Evolutionary conservation across 1,139 yeast genomes (phyloP).

Genomic region (Sugiyamaella japonica): DNA sequence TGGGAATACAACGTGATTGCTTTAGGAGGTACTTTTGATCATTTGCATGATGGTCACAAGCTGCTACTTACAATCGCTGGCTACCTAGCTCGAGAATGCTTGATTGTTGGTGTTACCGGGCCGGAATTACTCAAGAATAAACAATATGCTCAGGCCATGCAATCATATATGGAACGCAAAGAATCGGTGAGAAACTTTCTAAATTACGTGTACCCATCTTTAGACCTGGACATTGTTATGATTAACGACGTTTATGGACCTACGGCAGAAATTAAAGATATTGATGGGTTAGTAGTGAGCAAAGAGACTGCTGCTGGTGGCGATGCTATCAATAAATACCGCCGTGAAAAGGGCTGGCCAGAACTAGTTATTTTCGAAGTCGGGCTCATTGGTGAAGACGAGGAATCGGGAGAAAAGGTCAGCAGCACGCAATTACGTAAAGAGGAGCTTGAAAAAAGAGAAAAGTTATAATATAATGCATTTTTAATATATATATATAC

Average conservation of each 20-base stretch:
- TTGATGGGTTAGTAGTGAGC: conserved; percentile 79
- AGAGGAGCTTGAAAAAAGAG: conserved; percentile 31
- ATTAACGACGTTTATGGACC: conserved; percentile 93
- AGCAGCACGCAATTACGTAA: conserved; percentile 70
- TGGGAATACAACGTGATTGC: conserved; percentile 34
- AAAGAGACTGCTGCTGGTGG: conserved; percentile 81
- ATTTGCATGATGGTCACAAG: conserved; percentile 93
- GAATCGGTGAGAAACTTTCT: conserved; percentile 52
- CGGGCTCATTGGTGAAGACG: conserved; percentile 60
- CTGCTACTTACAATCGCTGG: conserved; percentile 73
- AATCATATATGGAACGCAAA: conserved; percentile 57
- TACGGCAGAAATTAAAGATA: conserved; percentile 72
- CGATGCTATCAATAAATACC: conserved; percentile 60
- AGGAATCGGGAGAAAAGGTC: conserved; percentile 63
- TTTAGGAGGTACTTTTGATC: conserved; percentile 97
- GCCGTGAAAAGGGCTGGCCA: conserved; percentile 58
- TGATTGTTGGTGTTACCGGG: conserved; percentile 86
- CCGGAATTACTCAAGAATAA: conserved; percentile 72
- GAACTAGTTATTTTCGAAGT: conserved; percentile 59
- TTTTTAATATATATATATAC: background rate
- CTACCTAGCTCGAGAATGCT: conserved; percentile 52
- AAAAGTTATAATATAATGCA: conserved; percentile 10
- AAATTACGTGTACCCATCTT: conserved; percentile 46
- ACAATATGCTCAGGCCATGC: conserved; percentile 65
- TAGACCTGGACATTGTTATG: conserved; percentile 51